These are phyloP conservation scores for Encephalitozoon intestinalis DNA, from an alignment of 371 early-diverging fungal genomes.

Conservation along the genomic window DNA sequence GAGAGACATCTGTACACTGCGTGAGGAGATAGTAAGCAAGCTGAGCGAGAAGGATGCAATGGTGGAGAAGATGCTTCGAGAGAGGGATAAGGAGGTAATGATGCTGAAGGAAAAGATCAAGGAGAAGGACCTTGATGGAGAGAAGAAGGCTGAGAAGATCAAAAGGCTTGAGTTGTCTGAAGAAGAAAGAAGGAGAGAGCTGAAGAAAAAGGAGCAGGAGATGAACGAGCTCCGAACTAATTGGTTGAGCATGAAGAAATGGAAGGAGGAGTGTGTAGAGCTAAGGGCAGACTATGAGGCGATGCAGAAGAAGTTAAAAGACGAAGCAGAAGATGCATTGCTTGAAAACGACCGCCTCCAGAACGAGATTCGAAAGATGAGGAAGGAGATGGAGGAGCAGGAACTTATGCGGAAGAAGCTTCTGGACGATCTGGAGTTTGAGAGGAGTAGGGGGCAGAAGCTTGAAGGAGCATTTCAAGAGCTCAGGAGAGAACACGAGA, in stretches of 20 bases:
- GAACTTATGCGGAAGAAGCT: slow-evolving; percentile 62
- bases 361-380: slow-evolving; percentile 61
- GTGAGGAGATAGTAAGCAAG: slow-evolving; percentile 63
- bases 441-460: slow-evolving; percentile 66
- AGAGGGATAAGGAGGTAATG: slow-evolving; percentile 66
- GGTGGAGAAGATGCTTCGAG: slow-evolving; percentile 62
- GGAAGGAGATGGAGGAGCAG: slow-evolving; percentile 66
- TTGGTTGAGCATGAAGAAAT: neutral
- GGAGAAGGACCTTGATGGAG: neutral
- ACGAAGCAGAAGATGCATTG: slow-evolving; percentile 18
- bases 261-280: neutral
- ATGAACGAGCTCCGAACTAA: neutral
- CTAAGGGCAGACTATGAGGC: neutral
- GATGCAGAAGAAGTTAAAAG: slow-evolving; percentile 10
- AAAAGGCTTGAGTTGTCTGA: slow-evolving; percentile 66
- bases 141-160: slow-evolving; percentile 64
- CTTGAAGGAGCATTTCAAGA: slow-evolving; percentile 64
- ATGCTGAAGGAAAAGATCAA: neutral
- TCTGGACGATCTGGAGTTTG: slow-evolving; percentile 35
- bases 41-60: slow-evolving; percentile 64
- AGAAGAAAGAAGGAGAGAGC: neutral
- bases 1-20: slow-evolving; percentile 62
- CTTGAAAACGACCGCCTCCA: slow-evolving; percentile 14
- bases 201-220: neutral
- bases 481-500: slow-evolving; percentile 66